Evolutionary conservation across 2,329 filamentous ascomycete genomes (phyloP), one percentile per base, ranked within the genome.

Genomic region (Fusarium duplospermum): DNA sequence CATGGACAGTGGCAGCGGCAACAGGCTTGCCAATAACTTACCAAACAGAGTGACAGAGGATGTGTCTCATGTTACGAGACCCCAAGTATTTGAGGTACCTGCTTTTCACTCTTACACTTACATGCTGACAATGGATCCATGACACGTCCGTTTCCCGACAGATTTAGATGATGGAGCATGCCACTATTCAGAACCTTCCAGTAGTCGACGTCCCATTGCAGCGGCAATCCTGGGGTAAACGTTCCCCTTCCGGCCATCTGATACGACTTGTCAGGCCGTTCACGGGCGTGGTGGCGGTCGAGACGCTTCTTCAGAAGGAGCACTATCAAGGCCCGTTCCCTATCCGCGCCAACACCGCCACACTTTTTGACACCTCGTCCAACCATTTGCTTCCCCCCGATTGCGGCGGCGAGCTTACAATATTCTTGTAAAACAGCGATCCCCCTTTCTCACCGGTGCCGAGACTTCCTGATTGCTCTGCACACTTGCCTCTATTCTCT

Each of bases 211-310:
- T 67, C 70, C 62, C 36, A 66, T 66, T 70, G 67, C 70, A 77
- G 54, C 64, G 70, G 61, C 62, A 77, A 76, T 75, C 75, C 75
- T 77, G 71, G 75, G 75, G 73, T 72, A 76, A 56, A 35, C 63
- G 62, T 58, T 45, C 71, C 66, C 63, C 66, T 50, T 65, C 45
- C 45, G 35, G 40, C 58, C 31, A 45, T 52, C 72, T 74, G 72
- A 74, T 74, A 64, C 69, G 65, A 74, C 72, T 70, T 72, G 71
- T 72, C 72, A 74, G 63, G 65, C 60, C 62, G 71, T 70, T 67
- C 67, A 16, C 31, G 42, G 59, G 29, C 42, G 42, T 29, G 60
- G 60, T 54, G 24, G 71, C 38, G 67, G 70, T 67, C 66, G 69
- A 75, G 65, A 75, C 72, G 72, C 69, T 67, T 70, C 72, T 73